Base-by-base conservation (phyloP, 2,329 filamentous ascomycete species). In the Biscogniauxia marginata region DNA sequence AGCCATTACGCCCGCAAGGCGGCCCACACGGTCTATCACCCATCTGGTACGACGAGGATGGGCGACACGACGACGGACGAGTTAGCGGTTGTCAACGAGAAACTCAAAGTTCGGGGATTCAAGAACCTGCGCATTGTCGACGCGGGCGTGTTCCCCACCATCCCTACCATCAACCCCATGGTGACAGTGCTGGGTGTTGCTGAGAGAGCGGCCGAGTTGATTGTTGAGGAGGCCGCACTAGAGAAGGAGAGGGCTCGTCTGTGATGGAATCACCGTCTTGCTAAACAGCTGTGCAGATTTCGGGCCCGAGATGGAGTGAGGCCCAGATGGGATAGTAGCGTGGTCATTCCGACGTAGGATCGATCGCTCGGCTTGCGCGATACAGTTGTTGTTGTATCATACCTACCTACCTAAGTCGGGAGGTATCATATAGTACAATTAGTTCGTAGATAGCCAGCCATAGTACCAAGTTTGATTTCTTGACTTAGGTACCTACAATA, bases 21-120 rank as follows among this genome's bases (percentile, higher is more conserved):
- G 4, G 91, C 91, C 4, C 91, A 96, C 74, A 96, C 91, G 1
- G 91, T 96, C 24, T 96, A 96, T 75, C 91, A 96, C 74, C 91
- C 91, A 0, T 88, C 89, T 11, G 91, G 91, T 52, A 96, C 91
- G 18, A 95, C 91, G 54, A 92, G 92, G 80, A 96, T 96, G 91
- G 91, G 91, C 30, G 86, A 93, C 67, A 75, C 89, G 4, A 73
- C 72, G 54, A 82, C 77, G 52, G 90, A 96, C 70, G 75, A 83
- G 50, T 75, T 87, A 71, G 91, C 90, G 4, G 92, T 96, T 19
- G 91, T 96, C n/a, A 88, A 95, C 69, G 80, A 82, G 22, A 79
- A 87, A 69, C 75, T 96, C 60, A 88, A 84, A 75, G 78, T 96
- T 24, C 80, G 85, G 23, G 91, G 90, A 0, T 74, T 96, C 61